These are phyloP conservation scores for Monosporascus sp. DNA, from an alignment of 2,329 filamentous ascomycete genomes.

Conservation along the genomic window DNA sequence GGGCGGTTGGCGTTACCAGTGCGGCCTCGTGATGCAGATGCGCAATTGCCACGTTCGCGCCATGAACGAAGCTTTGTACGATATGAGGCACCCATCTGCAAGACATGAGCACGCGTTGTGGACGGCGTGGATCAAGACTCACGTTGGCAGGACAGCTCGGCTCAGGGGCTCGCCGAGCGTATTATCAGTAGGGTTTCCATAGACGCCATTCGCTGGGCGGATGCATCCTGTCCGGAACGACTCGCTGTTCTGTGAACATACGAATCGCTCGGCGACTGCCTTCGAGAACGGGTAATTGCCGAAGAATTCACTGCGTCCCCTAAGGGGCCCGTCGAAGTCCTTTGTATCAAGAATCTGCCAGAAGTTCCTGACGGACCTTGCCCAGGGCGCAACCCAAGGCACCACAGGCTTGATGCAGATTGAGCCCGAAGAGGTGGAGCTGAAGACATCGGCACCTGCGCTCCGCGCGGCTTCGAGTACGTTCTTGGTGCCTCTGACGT, in stretches of 20 bases:
- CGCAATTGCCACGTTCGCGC: conserved; percentile 35
- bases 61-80: conserved; percentile 35
- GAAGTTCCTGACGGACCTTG: conserved; percentile 29
- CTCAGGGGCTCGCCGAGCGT: conserved; percentile 37
- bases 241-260: conserved; percentile 33
- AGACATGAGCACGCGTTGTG: not conserved
- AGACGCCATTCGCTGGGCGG: conserved; percentile 46
- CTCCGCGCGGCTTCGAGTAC: conserved; percentile 40
- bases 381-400: conserved; percentile 35
- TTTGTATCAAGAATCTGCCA: conserved; percentile 40
- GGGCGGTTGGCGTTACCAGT: conserved; percentile 22
- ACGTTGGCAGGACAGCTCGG: conserved; percentile 34
- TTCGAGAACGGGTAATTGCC: conserved; percentile 48
- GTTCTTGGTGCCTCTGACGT: conserved; percentile 44
- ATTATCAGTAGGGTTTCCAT: conserved; percentile 44
- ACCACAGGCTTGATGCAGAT: conserved; percentile 27
- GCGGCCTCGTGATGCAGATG: conserved; percentile 36
- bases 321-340: conserved; percentile 36
- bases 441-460: conserved; percentile 43
- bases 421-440: conserved; percentile 48
- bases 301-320: conserved; percentile 37
- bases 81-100: conserved; percentile 33
- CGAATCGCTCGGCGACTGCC: conserved; percentile 43
- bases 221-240: conserved; percentile 45
- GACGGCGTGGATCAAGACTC: conserved; percentile 19